Base-by-base conservation (phyloP, 192 early-diverging fungal species). In the Obelidium mucronatum region DNA sequence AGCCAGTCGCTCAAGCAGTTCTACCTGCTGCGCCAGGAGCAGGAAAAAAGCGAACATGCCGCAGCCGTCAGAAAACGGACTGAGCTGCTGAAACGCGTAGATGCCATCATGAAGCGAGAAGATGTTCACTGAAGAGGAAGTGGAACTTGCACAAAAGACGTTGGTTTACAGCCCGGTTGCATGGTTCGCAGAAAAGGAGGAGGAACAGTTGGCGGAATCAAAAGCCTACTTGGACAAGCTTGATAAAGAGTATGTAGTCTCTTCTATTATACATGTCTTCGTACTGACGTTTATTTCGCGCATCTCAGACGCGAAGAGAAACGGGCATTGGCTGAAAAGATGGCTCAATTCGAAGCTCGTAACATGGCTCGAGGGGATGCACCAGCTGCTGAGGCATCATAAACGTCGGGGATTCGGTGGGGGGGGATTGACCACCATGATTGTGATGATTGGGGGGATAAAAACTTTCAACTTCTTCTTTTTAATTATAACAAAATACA, bases 1-100 rank as follows among this genome's bases (percentile, higher is more conserved):
- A 86, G 84, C 44, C 84, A 86, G 58, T 93, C 93, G 28, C 91
- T 93, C 17, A 64, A 76, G 17, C 93, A 94, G 73, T 96, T 98
- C 78, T 96, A 96, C 78, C 77, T 79, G 61, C 79, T 90, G 63
- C 90, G 96, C 52, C 92, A 90, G 40, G 90, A 88, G 48, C 87
- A 94, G 76, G 96, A 98, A 52, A 24, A 55, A 1, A 34, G 17
- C 19, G 39, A 58, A 36, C 34, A 33, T 36, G 19, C 19, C 6
- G 15, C 44, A 22, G 67, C n/a, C 11, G 30, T 11, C 0, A 31
- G 67, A 30, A 69, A 69, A 15, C 17, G 52, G 8, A 19, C 19
- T 17, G 67, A 53, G 19, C 28, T 69, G 40, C 30, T 69, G 26
- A 48, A 69, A 33, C 35, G 40, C 19, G 42, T 69, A 6, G 44